Conservation (phyloP, 169 alveolate genomes). For the Eimeria necatrix region DNA sequence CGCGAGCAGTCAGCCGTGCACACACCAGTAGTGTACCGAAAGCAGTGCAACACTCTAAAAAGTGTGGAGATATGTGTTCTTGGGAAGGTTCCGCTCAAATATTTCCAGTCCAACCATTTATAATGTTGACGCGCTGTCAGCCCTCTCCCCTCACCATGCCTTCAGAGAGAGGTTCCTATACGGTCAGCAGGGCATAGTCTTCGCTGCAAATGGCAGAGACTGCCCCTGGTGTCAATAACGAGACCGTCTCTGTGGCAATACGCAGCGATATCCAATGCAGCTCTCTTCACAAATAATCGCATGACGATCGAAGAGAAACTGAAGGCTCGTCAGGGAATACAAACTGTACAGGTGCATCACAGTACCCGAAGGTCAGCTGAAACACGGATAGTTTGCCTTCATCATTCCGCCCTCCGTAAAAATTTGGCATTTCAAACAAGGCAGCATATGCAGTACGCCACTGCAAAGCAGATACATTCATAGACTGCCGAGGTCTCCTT, state of each 20-base stretch:
- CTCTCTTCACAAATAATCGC: background rate
- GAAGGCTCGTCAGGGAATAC: conserved; percentile 57
- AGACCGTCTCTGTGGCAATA: conserved; percentile 35
- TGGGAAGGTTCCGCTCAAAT: no score
- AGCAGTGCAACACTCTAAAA: no score
- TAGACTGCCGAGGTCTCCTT: conserved; percentile 41
- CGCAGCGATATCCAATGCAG: background rate
- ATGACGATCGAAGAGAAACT: no score
- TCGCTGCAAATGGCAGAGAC: conserved; percentile 80
- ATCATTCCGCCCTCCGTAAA: background rate
- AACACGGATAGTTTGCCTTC: conserved; percentile 27
- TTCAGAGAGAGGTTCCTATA: conserved; percentile 64
- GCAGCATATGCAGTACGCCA: no score
- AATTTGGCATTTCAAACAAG: background rate
- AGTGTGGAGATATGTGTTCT: no score
- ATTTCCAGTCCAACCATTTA: no score
- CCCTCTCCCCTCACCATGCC: conserved; percentile 71
- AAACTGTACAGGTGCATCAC: conserved; percentile 40
- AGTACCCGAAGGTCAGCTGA: conserved; percentile 30
- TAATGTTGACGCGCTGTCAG: conserved; percentile 60
- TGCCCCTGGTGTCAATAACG: background rate
- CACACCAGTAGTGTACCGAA: no score
- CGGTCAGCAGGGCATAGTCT: conserved; percentile 47
- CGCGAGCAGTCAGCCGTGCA: no score
- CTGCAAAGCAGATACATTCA: background rate